Base-by-base conservation (phyloP, 495 filamentous ascomycete species). In the Penicillium canariense region DNA sequence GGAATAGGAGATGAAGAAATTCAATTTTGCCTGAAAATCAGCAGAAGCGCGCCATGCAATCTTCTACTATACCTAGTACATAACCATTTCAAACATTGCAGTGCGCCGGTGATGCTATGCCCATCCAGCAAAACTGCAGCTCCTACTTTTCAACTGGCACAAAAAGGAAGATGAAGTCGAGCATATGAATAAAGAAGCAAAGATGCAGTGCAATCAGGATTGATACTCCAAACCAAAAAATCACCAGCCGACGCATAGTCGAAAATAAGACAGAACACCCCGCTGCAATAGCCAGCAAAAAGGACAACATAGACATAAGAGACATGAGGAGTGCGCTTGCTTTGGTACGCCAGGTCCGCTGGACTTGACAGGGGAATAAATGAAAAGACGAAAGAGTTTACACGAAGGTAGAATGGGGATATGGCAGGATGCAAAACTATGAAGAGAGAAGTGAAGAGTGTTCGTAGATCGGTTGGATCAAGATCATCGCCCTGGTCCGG, bases 241-340 rank as follows among this genome's bases (percentile, higher is more conserved):
- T 18, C 38, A 42, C 11, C 4, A 40, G 20, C 38, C 7, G 25
- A 22, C 4, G 11, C 38, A 22, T 4, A n/a, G 36, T 17, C n/a
- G 23, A 12, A 4, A 20, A 2, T 20, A 28, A 15, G 27, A 43
- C 27, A 31, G 42, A 66, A 68, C 65, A 55, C 65, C 65, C 30
- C 59, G 56, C 65, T 63, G 59, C 59, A 39, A 54, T 44, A 60
- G 25, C 34, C 43, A 61, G 43, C 50, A 25, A 51, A 26, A 48
- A 40, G 32, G 12, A 46, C 26, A 43, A 50, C 45, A 52, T 39
- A 47, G 54, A 65, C 65, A 68, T 68, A 63, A 68, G 59, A 68
- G 65, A 68, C 65, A 44, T 68, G 49, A 66, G 52, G 49, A 32
- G 39, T 52, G 48, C 50, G 58, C 52, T 61, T 55, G 42, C 42